phyloP scores from a whole-genome alignment of 129 eudicot genomes.

The Deinandra increscens region DNA sequence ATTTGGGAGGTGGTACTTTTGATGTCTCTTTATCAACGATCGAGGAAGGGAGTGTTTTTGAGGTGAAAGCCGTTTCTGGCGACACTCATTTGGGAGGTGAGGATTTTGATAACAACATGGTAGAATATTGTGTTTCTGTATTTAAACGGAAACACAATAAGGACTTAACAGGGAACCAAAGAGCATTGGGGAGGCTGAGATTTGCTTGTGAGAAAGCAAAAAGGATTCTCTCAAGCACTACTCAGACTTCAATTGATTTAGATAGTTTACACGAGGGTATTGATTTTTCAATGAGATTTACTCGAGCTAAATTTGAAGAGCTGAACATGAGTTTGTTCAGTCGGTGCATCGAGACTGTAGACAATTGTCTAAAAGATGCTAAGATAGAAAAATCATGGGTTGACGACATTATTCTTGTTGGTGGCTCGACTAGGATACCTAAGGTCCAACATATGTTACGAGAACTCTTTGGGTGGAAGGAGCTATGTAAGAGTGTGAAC shows the following conservation, averaged over 20 bases:
- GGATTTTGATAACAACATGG: conserved; percentile 32
- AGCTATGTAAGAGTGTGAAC: conserved; percentile 24
- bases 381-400: conserved; percentile 18
- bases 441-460: conserved; percentile 27
- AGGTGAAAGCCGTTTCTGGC: conserved; percentile 28
- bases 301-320: conserved; percentile 31
- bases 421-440: conserved; percentile 35
- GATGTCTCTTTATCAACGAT: conserved; percentile 25
- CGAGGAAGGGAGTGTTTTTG: neutral
- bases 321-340: conserved; percentile 3
- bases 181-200: conserved; percentile 29
- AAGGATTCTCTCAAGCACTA: conserved; percentile 21
- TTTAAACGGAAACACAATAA: conserved; percentile 19
- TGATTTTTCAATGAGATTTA: conserved; percentile 23
- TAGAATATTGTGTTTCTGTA: conserved; percentile 19
- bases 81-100: conserved; percentile 33
- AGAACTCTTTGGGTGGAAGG: conserved; percentile 1
- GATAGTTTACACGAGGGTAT: conserved; percentile 23
- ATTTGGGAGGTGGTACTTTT: conserved; percentile 34
- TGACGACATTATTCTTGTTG: conserved; percentile 18
- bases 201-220: conserved; percentile 34
- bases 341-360: conserved; percentile 6
- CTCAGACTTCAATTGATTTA: conserved; percentile 21
- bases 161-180: conserved; percentile 18
- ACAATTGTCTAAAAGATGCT: conserved; percentile 18